Percentiles rank a stretch among this genome's conserved stretches.
Conservation (phyloP, 108 stramenopile species). For the Skeletonema marinoi region DNA sequence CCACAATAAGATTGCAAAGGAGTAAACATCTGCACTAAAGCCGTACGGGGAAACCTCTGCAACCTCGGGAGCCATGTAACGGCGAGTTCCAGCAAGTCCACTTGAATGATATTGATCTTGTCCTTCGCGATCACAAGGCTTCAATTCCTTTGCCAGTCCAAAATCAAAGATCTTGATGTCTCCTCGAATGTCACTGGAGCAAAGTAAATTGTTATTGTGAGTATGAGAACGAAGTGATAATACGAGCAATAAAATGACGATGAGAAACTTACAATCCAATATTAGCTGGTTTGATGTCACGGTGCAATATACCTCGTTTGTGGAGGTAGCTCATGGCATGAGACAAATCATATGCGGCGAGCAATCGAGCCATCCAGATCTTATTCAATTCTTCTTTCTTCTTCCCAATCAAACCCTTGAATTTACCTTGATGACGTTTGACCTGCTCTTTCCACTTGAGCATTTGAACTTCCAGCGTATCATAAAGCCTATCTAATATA, state of each 20-base stretch:
- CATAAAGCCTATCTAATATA: conserved; percentile 74
- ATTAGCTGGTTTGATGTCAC: conserved; percentile 36
- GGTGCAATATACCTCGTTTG: conserved; percentile 26
- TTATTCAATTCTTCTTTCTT: conserved; percentile 33
- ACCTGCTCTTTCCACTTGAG: conserved; percentile 40
- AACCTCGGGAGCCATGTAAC: conserved; percentile 46
- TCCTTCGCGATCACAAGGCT: conserved; percentile 25
- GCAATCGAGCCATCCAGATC: conserved; percentile 53
- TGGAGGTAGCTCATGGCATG: conserved; percentile 72
- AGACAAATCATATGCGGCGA: conserved; percentile 70
- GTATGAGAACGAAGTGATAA: neutral
- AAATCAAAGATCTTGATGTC: conserved; percentile 47
- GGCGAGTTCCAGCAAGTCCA: conserved; percentile 38
- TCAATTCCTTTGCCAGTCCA: conserved; percentile 42
- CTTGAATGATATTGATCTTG: conserved; percentile 29
- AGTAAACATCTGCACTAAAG: conserved; percentile 39
- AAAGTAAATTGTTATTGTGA: conserved; percentile 25
- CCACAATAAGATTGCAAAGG: conserved; percentile 40
- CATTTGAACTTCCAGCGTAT: conserved; percentile 69
- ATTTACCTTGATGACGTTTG: conserved; percentile 32
- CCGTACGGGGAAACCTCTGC: conserved; percentile 38
- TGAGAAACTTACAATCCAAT: neutral
- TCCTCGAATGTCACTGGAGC: conserved; percentile 19
- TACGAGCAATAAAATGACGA: neutral
- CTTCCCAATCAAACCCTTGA: conserved; percentile 33